Evolutionary conservation across 2,329 filamentous ascomycete species (phyloP).

Genomic region (Diaporthe citrichinensis): DNA sequence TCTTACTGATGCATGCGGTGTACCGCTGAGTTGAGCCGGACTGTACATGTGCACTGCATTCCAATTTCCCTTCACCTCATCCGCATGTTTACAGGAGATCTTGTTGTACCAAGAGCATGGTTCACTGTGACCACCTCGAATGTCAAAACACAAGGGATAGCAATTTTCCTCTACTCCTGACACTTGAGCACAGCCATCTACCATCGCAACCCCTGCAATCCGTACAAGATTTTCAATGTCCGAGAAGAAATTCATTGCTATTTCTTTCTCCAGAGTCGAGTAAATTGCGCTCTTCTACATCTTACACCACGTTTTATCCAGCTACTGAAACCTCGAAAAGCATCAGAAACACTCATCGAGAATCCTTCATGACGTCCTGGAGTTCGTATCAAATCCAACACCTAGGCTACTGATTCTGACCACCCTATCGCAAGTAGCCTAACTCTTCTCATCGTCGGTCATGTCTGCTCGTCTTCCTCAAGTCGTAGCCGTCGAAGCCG

Average conservation of each 20-base stretch:
- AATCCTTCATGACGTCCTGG: neutral
- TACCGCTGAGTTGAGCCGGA: neutral
- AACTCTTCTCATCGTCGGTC: neutral
- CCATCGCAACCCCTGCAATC: neutral
- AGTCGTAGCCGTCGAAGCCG: too few relatives aligned
- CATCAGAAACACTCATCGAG: neutral
- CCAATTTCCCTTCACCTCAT: too few relatives aligned
- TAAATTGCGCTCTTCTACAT: neutral
- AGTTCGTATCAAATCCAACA: neutral
- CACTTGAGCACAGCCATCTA: neutral
- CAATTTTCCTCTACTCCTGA: neutral
- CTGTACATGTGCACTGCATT: too few relatives aligned
- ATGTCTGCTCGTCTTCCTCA: neutral
- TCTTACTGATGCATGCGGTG: neutral
- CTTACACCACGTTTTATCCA: neutral
- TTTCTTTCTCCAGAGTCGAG: too few relatives aligned
- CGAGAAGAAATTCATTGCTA: neutral
- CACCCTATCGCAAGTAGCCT: neutral
- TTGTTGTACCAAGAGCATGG: too few relatives aligned
- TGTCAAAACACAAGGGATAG: neutral
- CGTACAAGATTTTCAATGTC: neutral
- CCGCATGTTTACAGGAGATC: too few relatives aligned
- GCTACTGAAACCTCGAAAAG: neutral
- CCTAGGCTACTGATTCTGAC: neutral
- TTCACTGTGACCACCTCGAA: too few relatives aligned